Conservation (phyloP, 345 rosid genomes). For the Eucalyptus marginata region DNA sequence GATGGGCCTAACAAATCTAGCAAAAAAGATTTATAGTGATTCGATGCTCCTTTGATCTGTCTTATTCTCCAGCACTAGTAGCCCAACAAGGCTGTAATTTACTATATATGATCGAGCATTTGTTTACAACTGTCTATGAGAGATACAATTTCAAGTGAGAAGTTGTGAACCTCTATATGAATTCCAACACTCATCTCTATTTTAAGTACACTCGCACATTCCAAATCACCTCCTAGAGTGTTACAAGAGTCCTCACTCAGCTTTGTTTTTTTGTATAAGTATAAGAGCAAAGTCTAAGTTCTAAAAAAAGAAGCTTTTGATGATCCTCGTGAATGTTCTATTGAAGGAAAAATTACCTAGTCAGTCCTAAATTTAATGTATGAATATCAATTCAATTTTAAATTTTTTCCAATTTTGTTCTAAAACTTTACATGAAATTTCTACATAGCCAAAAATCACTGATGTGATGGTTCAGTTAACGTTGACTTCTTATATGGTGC, state of each 20-base stretch:
- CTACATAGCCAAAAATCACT: accelerated
- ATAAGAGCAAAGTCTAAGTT: not conserved
- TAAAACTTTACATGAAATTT: not conserved
- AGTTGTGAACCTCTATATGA: not conserved
- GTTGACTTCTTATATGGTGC: not conserved
- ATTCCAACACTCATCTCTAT: not conserved
- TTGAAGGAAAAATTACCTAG: not conserved
- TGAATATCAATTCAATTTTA: too few relatives aligned
- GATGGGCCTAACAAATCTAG: not conserved
- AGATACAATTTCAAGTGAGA: not conserved
- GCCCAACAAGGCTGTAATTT: not conserved
- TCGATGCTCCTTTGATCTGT: not conserved
- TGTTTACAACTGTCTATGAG: not conserved
- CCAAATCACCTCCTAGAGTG: not conserved
- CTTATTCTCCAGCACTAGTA: not conserved
- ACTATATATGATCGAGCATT: not conserved
- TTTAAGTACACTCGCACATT: not conserved
- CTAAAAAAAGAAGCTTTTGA: not conserved
- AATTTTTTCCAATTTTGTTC: not conserved
- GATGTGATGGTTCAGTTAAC: too few relatives aligned
- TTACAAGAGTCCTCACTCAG: not conserved
- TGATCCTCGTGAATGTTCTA: not conserved
- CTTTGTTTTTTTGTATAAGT: not conserved
- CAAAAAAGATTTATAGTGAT: not conserved
- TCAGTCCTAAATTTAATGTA: not conserved